Base-by-base conservation (phyloP, 1,139 yeast genomes). In the Debaryomyces subglobosus region DNA sequence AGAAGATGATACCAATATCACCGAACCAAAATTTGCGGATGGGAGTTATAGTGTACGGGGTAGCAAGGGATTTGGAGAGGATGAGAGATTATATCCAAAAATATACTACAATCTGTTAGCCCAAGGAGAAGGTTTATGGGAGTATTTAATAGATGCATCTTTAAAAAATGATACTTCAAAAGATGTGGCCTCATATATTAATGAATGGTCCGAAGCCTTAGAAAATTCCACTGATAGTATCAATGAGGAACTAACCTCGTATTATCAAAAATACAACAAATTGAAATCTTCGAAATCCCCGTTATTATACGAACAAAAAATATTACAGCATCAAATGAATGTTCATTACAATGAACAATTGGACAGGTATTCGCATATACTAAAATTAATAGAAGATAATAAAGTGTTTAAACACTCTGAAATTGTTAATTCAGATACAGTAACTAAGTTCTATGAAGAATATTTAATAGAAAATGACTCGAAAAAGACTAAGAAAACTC, bases 71-170 rank as follows among this genome's bases (percentile, higher is more conserved):
- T 64, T 55, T 51, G 70, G 71, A 0, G 49, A 49, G 1, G 61
- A 59, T 8, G 72, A 63, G 46, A 55, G 57, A 15, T 62, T 74
- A 52, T 65, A 54, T 44, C 71, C 79, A 0, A 51, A 61, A 23
- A n/a, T 34, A 6, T 57, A 71, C 49, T 65, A 74, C 53, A 62
- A 65, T 40, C 44, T 57, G n/a, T 56, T 65, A 45, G 68, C 64
- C 3, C 53, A 52, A n/a, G 58, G 58, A 30, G 78, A 74, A 49
- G 72, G 68, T 0, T 41, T 57, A 3, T 75, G 77, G 78, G 82
- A 77, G 49, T 56, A 52, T 38, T 43, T 68, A 41, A 33, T 66
- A 23, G 55, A 55, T 18, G 46, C 47, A 6, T 30, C 20, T 7
- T 10, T 43, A 44, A 35, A 45, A 24, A 15, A 38, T 5, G 41